These are phyloP conservation scores for Lindgomyces ingoldianus DNA, from an alignment of 495 filamentous ascomycete genomes.

Conservation along the genomic window DNA sequence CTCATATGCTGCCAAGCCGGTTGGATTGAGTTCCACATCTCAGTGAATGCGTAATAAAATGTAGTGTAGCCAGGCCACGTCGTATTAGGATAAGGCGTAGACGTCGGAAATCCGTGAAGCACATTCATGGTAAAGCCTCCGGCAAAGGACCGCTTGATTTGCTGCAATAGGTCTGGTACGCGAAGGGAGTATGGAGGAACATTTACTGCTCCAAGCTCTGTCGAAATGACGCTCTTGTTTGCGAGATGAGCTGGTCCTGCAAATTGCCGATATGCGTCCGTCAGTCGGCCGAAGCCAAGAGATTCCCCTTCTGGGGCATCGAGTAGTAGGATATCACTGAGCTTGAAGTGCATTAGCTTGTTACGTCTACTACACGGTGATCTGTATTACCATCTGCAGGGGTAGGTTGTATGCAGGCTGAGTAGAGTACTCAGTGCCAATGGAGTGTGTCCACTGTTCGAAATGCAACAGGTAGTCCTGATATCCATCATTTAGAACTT, in stretches of 20 bases:
- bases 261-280: slow-evolving; percentile 53
- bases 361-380: not conserved
- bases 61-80: slow-evolving; percentile 55
- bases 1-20: slow-evolving; percentile 50
- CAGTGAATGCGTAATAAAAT: slow-evolving; percentile 50
- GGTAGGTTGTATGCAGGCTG: slow-evolving; percentile 55
- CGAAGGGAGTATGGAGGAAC: slow-evolving; percentile 21
- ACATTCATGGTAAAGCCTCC: slow-evolving; percentile 52
- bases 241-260: slow-evolving; percentile 47
- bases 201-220: slow-evolving; percentile 31
- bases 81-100: slow-evolving; percentile 47
- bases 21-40: slow-evolving; percentile 49
- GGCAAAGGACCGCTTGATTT: slow-evolving; percentile 41
- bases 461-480: slow-evolving; percentile 43
- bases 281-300: slow-evolving; percentile 46
- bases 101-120: slow-evolving; percentile 51
- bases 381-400: slow-evolving; percentile 48
- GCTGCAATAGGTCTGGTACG: slow-evolving; percentile 29
- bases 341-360: slow-evolving; percentile 6
- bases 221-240: slow-evolving; percentile 32
- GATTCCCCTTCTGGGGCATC: slow-evolving; percentile 54
- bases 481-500: slow-evolving; percentile 44
- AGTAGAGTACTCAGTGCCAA: slow-evolving; percentile 48
- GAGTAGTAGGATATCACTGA: slow-evolving; percentile 44
- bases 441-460: slow-evolving; percentile 44